Base-by-base conservation (phyloP, 2,329 filamentous ascomycete species). In the Talaromyces piceae region DNA sequence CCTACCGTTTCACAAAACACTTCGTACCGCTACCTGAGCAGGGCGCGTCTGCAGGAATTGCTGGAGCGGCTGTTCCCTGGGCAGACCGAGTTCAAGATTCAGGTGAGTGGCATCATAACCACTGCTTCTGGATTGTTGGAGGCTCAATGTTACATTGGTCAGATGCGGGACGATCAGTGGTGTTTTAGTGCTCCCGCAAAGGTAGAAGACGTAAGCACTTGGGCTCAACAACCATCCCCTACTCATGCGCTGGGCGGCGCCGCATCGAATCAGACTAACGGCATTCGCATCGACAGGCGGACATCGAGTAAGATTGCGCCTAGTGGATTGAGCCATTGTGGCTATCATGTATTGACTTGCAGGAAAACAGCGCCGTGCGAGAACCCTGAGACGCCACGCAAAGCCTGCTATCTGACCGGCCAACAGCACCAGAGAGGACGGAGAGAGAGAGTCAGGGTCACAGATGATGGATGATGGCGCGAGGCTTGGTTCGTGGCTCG, bases 61-160 rank as follows among this genome's bases (percentile, higher is more conserved):
- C 54, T 63, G 12, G 55, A 59, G 27, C 27, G 47, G 12, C 52
- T 57, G 12, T 63, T 63, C 25, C 57, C 59, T 2, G 41, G 28
- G 3, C 55, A 57, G 18, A 59, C 55, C 4, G 46, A 56, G 4
- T 49, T 58, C 18, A 50, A 60, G 13, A 59, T 61, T 13, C 51
- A 59, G 41, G 61, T 61, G 26, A 46, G 56, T 47, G 60, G 57
- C 45, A 47, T 22, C 30, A 31, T n/a, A 23, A 5, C 25, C 48
- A 5, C n/a, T 41, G 23, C 8, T n/a, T n/a, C n/a, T n/a, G 31
- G 16, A 20, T 20, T 8, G 33, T 20, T 18, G 16, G 16, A 37
- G 33, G 16, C 33, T 37, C 33, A 37, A 37, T 20, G 11, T 28
- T 28, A 20, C 16, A n/a, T 20, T 7, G 12, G 45, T 16, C 28